phyloP scores from a whole-genome alignment of 306 rosid genomes.

The Prunus dulcis region DNA sequence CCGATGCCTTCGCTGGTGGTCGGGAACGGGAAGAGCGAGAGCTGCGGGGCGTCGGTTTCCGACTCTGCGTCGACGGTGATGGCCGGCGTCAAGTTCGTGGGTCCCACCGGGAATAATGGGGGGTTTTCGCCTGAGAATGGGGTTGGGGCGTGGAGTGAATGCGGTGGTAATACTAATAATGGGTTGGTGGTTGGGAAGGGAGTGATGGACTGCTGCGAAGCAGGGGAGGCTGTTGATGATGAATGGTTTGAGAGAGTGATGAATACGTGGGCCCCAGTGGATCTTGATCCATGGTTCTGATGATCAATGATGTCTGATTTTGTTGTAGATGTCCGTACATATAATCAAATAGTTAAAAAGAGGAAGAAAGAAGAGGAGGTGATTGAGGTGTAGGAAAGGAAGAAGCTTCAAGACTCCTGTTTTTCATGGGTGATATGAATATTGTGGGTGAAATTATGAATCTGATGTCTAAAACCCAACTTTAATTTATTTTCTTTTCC shows the following conservation, averaged over 20 bases:
- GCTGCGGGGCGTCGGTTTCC: conserved; percentile 30
- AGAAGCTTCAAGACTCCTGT: neutral
- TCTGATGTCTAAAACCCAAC: neutral
- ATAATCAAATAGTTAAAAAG: neutral
- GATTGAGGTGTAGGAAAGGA: neutral
- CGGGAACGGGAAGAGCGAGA: conserved; percentile 13
- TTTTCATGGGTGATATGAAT: neutral
- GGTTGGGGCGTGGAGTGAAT: neutral
- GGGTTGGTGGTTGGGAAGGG: conserved; percentile 1
- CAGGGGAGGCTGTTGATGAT: conserved; percentile 10
- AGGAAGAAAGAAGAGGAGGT: neutral
- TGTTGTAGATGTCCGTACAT: neutral
- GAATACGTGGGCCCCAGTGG: conserved; percentile 28
- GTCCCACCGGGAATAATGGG: neutral
- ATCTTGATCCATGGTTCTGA: conserved; percentile 27
- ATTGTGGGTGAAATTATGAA: neutral
- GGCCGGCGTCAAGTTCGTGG: conserved; percentile 22
- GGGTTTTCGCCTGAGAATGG: neutral
- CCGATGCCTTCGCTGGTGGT: neutral
- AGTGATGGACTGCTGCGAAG: conserved; percentile 21
- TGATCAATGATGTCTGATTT: neutral
- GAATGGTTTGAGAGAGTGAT: conserved; percentile 32
- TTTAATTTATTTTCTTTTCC: neutral
- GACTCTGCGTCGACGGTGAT: conserved; percentile 30
- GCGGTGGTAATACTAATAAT: neutral